Base-by-base conservation (phyloP, 306 rosid genomes). In the Myrica gale region DNA sequence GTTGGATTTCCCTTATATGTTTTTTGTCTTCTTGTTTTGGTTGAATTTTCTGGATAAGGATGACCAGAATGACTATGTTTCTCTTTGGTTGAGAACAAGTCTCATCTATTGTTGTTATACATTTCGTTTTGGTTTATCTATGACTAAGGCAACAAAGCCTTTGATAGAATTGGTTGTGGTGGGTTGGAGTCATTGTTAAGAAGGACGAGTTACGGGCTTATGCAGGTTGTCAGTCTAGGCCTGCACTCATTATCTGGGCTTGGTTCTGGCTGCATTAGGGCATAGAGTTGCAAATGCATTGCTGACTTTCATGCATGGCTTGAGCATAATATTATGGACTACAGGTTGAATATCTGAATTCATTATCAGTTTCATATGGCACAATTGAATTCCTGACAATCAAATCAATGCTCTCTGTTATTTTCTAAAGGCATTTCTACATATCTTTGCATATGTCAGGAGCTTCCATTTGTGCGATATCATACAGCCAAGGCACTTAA, bases 401-500 rank as follows among this genome's bases (percentile, higher is more conserved):
- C 69, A 39, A 65, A 41, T 3, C 70, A 15, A n/a, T 65, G 1
- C 23, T 65, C 70, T 65, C 5, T 43, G 9, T 65, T 41, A 41
- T 17, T 65, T n/a, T 16, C 70, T 42, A 65, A 7, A 7, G 21
- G 7, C 17, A 3, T 41, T 65, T 65, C 48, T 16, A 16, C 70
- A 42, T 65, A 7, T 9, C 48, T 81, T 75, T 77, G 47, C 52
- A 56, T 80, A 62, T 60, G 19, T 77, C 83, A 95, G 97, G 98
- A 95, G 82, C 79, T 87, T 9, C 98, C 98, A 7, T 26, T 42
- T 80, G 90, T 95, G 73, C 81, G 96, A 82, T 88, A 80, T 84
- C 95, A 82, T 65, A 60, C 85, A 73, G 81, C 93, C 82, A 92
- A 76, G 90, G 87, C 78, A 70, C 67, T 53, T 62, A 89, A 89